Evolutionary conservation across 2,329 filamentous ascomycete genomes (phyloP), one percentile per base, ranked within the genome.

Genomic region (Pyricularia grisea): DNA sequence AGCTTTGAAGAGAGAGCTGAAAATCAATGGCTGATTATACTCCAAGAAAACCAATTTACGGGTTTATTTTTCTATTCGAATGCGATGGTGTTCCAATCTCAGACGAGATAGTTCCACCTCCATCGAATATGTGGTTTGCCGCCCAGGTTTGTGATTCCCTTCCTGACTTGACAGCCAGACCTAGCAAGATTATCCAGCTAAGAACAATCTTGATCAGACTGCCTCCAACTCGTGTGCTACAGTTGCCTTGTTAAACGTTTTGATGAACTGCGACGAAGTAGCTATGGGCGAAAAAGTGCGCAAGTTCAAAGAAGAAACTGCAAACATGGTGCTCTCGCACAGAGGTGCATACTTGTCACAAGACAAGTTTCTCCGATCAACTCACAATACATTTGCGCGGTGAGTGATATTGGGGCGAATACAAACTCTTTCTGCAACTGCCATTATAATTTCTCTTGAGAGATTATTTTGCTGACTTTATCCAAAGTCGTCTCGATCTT

Each of bases 241-340:
- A n/a, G 88, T 97, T 65, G 93, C 95, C 3, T 83, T 98, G 72
- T 85, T 97, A 73, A 98, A 98, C 74, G 97, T 97, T 70, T 82
- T 97, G 75, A 96, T 97, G 87, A 98, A 98, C 76, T 84, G 89
- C 28, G 81, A 87, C 0, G 82, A 81, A 0, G 78, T 93, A 3
- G 80, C 88, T 12, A 84, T 97, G 6, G 93, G 93, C 4, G 79
- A 87, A n/a, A 83, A 89, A 70, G 84, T 98, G 1, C 78, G 82
- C 31, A 79, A 83, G 17, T 97, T 98, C 81, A 94, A 92, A 74
- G 80, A 88, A 0, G 87, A 88, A 55, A 97, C 94, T 0, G 81
- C 81, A 72, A 75, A 83, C 17, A 85, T 97, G 71, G 85, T 86
- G 20, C 90, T 94, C 1, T 85, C 90, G 7, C 82, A 92, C 31